Evolutionary conservation across 2,329 filamentous ascomycete genomes (phyloP).

Genomic region (Whalleya microplaca): DNA sequence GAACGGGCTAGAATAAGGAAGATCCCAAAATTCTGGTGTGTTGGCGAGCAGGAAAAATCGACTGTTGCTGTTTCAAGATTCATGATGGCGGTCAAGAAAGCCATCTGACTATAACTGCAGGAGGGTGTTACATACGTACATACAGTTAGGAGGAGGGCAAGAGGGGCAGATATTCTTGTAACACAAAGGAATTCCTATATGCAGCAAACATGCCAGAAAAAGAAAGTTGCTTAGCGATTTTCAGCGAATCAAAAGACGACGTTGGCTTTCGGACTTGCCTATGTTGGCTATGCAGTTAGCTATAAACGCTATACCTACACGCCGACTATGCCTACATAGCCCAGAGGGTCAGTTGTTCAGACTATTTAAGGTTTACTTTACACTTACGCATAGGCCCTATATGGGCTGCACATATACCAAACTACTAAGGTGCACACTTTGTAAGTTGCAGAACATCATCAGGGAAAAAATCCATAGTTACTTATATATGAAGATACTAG

Average conservation of each 20-base stretch:
- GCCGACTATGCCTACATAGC: too few relatives aligned
- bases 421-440: background rate
- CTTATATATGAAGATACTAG: too few relatives aligned
- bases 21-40: slow-evolving; percentile 3
- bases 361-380: background rate
- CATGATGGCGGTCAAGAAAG: background rate
- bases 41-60: slow-evolving; percentile 23
- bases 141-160: too few relatives aligned
- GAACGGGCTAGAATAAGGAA: background rate
- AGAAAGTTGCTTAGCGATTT: slow-evolving; percentile 14
- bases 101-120: background rate
- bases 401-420: background rate
- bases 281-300: slow-evolving; percentile 18
- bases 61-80: slow-evolving; percentile 22
- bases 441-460: background rate
- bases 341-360: background rate
- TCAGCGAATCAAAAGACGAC: slow-evolving; percentile 20
- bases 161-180: slow-evolving; percentile 1
- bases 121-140: too few relatives aligned
- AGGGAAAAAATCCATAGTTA: background rate
- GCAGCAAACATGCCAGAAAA: slow-evolving; percentile 27
- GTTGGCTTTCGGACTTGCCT: slow-evolving; percentile 19
- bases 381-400: background rate
- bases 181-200: slow-evolving; percentile 7
- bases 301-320: too few relatives aligned